Conservation (phyloP, 1,284 basidiomycete genomes). For the Caloboletus inedulis region DNA sequence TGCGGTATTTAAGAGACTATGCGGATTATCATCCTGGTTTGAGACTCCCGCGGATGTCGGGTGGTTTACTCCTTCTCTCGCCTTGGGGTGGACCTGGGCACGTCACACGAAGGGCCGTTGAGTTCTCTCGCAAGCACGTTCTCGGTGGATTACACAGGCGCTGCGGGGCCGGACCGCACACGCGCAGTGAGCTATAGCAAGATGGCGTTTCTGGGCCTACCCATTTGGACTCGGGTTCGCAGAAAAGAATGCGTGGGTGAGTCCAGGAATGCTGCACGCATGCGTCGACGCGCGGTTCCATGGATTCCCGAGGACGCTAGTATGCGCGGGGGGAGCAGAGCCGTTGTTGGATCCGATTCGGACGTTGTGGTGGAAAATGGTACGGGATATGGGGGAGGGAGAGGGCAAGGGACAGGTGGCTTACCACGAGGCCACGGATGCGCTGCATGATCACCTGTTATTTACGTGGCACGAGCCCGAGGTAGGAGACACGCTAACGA, state of each 20-base stretch:
- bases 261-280: constrained; percentile 20
- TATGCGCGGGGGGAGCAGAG: constrained; percentile 36
- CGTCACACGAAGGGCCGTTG: constrained; percentile 25
- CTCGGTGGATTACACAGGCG: constrained; percentile 20
- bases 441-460: constrained; percentile 50
- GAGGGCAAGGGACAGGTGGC: constrained; percentile 39
- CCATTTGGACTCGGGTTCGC: constrained; percentile 25
- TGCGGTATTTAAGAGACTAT: constrained; percentile 39
- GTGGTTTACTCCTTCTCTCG: constrained; percentile 43
- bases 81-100: constrained; percentile 46
- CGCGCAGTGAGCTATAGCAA: constrained; percentile 13
- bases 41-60: constrained; percentile 29
- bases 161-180: background rate
- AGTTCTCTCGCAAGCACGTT: constrained; percentile 21
- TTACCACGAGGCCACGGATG: constrained; percentile 51
- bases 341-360: constrained; percentile 34
- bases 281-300: constrained; percentile 26
- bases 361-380: constrained; percentile 34
- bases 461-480: constrained; percentile 56
- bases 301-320: constrained; percentile 36
- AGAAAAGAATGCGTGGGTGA: constrained; percentile 20
- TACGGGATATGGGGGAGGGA: constrained; percentile 45
- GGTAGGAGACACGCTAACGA: constrained; percentile 42
- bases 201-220: constrained; percentile 20
- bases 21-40: constrained; percentile 12